A percentile compares a stretch with the other conserved stretches of the same genome.
phyloP scores from a whole-genome alignment of 2,329 filamentous ascomycete species.

The Calonectria multiphialidica region DNA sequence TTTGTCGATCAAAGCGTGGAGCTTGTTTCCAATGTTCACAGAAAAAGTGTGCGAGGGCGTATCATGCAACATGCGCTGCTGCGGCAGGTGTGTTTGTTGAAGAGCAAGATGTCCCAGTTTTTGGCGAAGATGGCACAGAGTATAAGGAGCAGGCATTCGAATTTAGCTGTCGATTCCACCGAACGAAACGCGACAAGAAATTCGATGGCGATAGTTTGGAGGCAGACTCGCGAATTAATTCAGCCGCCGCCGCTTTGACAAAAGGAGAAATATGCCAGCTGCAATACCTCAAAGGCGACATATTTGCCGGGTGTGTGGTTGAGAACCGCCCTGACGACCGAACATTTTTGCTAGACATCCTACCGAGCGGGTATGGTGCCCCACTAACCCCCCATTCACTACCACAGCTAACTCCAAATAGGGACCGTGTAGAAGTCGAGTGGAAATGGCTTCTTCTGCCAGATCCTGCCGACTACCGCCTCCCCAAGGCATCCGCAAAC shows the following conservation, averaged over 20 bases:
- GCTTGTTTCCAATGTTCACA: conserved; percentile 97
- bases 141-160: conserved; percentile 94
- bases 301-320: conserved; percentile 89
- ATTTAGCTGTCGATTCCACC: conserved; percentile 94
- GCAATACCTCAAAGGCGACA: conserved; percentile 86
- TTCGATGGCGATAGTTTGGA: conserved; percentile 77
- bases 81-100: conserved; percentile 94
- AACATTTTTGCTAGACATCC: conserved; percentile 81
- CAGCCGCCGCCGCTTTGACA: conserved; percentile 76
- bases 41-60: conserved; percentile 92
- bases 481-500: conserved; percentile 80
- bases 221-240: conserved; percentile 74
- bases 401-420: conserved; percentile 58
- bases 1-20: conserved; percentile 94
- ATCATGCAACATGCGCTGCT: conserved; percentile 94
- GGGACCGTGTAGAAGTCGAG: conserved; percentile 81
- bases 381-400: background rate
- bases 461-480: conserved; percentile 76
- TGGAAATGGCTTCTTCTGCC: conserved; percentile 87
- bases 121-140: conserved; percentile 90
- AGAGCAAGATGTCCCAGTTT: conserved; percentile 85
- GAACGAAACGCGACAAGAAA: conserved; percentile 86
- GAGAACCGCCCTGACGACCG: conserved; percentile 85
- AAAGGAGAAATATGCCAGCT: conserved; percentile 86
- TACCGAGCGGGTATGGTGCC: conserved; percentile 82